A percentile compares a stretch with the other conserved stretches of the same genome.
Conservation (phyloP, 2,329 filamentous ascomycete species). For the Fusarium sp. region DNA sequence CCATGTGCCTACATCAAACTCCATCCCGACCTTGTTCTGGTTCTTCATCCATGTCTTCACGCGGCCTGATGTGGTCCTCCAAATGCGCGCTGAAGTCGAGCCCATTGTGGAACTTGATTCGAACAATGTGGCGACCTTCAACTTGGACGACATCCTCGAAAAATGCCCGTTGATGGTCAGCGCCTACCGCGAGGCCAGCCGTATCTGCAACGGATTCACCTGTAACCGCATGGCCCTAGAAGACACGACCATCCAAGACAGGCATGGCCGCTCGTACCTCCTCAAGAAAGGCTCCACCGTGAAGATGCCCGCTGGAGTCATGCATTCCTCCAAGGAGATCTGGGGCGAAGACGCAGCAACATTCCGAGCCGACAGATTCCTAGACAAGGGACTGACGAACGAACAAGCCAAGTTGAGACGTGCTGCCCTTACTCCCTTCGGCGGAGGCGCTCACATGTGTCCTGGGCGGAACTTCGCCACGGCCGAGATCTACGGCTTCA, state of each 20-base stretch:
- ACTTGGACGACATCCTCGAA: background rate
- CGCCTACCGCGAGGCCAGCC: background rate
- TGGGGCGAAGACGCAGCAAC: background rate
- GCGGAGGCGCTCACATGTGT: background rate
- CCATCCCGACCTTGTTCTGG: constrained; percentile 25
- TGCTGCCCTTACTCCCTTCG: background rate
- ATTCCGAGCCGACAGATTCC: background rate
- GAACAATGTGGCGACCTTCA: background rate
- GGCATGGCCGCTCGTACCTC: background rate
- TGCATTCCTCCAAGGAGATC: background rate
- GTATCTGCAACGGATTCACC: background rate
- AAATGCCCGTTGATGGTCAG: background rate
- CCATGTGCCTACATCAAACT: constrained; percentile 19
- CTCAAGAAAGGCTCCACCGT: background rate
- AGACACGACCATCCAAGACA: background rate
- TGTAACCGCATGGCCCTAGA: background rate
- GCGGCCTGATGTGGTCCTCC: background rate
- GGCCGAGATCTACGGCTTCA: background rate
- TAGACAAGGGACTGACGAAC: background rate
- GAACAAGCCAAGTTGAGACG: background rate
- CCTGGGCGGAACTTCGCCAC: background rate
- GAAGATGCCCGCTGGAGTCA: background rate
- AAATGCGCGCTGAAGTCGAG: background rate
- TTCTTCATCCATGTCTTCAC: constrained; percentile 19
- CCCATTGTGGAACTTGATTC: background rate